Percentiles rank a stretch among this genome's conserved stretches.
Conservation (phyloP, 768 basidiomycete genomes). For the Candolleomyces eurysporus region DNA sequence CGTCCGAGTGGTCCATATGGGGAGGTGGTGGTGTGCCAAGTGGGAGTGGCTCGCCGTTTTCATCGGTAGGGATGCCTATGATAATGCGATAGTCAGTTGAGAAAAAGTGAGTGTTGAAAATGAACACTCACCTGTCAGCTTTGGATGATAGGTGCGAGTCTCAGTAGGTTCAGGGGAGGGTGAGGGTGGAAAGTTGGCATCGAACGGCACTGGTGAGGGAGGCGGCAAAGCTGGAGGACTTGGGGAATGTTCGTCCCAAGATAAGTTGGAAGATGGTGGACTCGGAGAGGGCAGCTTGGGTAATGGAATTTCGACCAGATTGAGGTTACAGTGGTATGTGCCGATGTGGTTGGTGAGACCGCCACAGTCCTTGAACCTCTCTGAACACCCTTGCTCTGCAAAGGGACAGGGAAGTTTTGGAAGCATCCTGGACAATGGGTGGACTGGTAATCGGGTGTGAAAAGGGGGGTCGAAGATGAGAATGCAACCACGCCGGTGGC, state of each 20-base stretch:
- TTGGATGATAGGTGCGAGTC: background rate
- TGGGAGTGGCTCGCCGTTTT: background rate
- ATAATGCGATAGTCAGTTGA: background rate
- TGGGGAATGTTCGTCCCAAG: no score
- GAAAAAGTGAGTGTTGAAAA: background rate
- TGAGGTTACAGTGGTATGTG: background rate
- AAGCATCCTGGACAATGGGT: background rate
- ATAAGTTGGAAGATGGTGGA: background rate
- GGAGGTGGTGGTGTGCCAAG: background rate
- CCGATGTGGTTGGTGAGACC: background rate
- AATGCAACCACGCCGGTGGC: no score
- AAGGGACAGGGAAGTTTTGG: background rate
- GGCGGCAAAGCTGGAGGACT: no score
- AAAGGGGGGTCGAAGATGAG: no score
- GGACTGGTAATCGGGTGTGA: background rate
- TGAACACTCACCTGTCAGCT: background rate
- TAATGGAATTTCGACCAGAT: background rate
- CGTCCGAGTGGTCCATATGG: background rate
- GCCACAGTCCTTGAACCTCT: background rate
- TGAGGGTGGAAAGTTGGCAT: no score
- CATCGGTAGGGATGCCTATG: background rate
- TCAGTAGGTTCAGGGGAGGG: no score
- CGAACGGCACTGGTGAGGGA: no score
- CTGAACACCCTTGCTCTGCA: background rate
- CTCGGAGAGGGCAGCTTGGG: background rate